A percentile compares a stretch with the other conserved stretches of the same genome.
Conservation (phyloP, 2,329 filamentous ascomycete genomes). For the Aspergillus chevalieri region DNA sequence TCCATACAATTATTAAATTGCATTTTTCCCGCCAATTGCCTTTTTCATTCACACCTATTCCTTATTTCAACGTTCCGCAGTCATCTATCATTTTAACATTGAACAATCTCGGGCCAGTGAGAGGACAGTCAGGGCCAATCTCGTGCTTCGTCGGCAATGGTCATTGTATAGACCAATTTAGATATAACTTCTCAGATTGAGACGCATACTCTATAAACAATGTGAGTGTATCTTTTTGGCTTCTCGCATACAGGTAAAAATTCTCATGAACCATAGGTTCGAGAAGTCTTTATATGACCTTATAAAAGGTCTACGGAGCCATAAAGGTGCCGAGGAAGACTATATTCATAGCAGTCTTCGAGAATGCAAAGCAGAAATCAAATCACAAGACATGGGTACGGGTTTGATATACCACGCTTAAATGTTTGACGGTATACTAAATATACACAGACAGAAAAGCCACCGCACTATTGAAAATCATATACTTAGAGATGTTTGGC, state of each 20-base stretch:
- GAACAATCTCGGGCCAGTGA: neutral
- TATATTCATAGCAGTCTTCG: conserved; percentile 90
- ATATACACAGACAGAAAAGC: conserved; percentile 73
- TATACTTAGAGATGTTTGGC: conserved; percentile 98
- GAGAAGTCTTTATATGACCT: conserved; percentile 99
- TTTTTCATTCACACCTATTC: too few relatives aligned
- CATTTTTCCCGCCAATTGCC: too few relatives aligned
- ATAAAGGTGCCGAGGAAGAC: conserved; percentile 90
- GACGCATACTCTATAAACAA: neutral
- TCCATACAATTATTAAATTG: too few relatives aligned
- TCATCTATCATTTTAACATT: too few relatives aligned
- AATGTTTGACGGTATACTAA: conserved; percentile 4
- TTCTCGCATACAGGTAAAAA: neutral
- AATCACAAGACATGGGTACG: conserved; percentile 84
- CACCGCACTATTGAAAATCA: conserved; percentile 87
- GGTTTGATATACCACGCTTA: conserved; percentile 10
- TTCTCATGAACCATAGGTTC: conserved; percentile 59
- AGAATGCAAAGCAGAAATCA: conserved; percentile 92
- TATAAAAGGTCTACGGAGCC: conserved; percentile 88
- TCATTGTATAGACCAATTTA: neutral
- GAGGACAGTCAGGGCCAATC: too few relatives aligned
- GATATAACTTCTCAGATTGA: too few relatives aligned
- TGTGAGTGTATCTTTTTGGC: neutral
- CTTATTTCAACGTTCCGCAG: too few relatives aligned
- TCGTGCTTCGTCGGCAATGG: too few relatives aligned